phyloP scores from a whole-genome alignment of 495 filamentous ascomycete genomes.

The Poronia punctata region DNA sequence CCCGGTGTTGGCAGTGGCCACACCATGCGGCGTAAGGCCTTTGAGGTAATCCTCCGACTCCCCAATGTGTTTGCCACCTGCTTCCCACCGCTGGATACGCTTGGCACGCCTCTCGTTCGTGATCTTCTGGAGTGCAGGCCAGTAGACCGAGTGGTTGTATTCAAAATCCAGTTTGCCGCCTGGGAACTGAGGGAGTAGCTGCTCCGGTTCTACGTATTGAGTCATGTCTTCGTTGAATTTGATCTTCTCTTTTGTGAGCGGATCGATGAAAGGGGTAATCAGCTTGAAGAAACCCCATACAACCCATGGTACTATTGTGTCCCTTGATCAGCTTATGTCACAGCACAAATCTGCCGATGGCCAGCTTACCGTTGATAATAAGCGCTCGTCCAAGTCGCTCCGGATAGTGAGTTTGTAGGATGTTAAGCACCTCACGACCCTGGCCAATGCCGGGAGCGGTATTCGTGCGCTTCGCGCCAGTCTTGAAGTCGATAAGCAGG shows the following conservation, averaged over 20 bases:
- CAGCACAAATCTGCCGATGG: not conserved
- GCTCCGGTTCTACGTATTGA: conserved; percentile 65
- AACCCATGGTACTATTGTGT: conserved; percentile 71
- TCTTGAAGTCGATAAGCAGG: conserved; percentile 80
- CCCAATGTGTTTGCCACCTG: conserved; percentile 69
- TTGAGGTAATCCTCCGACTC: conserved; percentile 77
- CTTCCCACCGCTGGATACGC: conserved; percentile 64
- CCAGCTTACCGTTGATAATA: conserved; percentile 68
- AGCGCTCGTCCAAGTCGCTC: conserved; percentile 85
- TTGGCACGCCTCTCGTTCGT: conserved; percentile 53
- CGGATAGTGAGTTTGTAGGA: conserved; percentile 91
- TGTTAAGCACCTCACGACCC: conserved; percentile 72
- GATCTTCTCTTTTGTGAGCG: conserved; percentile 81
- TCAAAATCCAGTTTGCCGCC: conserved; percentile 67
- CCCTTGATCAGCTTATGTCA: conserved; percentile 5
- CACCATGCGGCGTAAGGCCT: conserved; percentile 32
- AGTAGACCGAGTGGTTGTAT: conserved; percentile 83
- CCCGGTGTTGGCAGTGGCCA: conserved; percentile 8
- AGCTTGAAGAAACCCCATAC: conserved; percentile 89
- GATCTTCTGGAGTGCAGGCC: conserved; percentile 72
- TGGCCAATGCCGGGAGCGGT: conserved; percentile 69
- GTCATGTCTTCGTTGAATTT: conserved; percentile 87
- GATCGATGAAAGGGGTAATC: conserved; percentile 94
- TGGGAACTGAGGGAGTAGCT: conserved; percentile 62
- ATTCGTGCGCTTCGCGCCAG: conserved; percentile 58